These are phyloP conservation scores for Jaltomata sinuosa DNA, from an alignment of 257 asterid genomes.

Conservation along the genomic window DNA sequence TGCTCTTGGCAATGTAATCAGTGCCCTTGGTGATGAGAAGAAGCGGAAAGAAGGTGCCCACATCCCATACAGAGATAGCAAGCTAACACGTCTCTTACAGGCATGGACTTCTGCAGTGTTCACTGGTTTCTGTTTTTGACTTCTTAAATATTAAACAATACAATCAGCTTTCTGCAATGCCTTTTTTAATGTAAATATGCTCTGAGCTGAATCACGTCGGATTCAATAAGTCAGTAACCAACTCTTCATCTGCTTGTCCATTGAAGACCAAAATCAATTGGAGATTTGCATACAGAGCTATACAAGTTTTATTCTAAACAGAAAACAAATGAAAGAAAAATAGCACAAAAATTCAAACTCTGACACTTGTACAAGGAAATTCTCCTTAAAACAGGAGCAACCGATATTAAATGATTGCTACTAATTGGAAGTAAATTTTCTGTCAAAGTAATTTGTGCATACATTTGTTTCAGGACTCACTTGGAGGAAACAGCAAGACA, in stretches of 20 bases:
- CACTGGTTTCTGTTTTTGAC: not conserved
- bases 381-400: not conserved
- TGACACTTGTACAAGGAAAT: not conserved
- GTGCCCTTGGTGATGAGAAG: constrained; percentile 96
- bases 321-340: not conserved
- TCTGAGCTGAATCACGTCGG: not conserved
- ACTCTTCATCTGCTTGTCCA: not conserved
- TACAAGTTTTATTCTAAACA: not conserved
- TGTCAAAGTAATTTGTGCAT: constrained; percentile 7
- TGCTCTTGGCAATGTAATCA: constrained; percentile 95
- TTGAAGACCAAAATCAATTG: not conserved
- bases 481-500: constrained; percentile 96
- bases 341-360: not conserved
- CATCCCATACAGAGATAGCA: constrained; percentile 99
- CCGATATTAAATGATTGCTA: not conserved
- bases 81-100: constrained; percentile 88
- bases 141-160: not conserved
- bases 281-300: not conserved
- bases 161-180: not conserved
- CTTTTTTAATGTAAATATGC: not conserved
- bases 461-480: constrained; percentile 64
- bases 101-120: constrained; percentile 15
- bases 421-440: not conserved
- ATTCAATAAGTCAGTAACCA: not conserved
- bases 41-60: constrained; percentile 97